Percentiles rank a stretch among this genome's conserved stretches.
Evolutionary conservation across 352 stramenopile genomes (phyloP).

Genomic region (Phytophthora cryptogea): DNA sequence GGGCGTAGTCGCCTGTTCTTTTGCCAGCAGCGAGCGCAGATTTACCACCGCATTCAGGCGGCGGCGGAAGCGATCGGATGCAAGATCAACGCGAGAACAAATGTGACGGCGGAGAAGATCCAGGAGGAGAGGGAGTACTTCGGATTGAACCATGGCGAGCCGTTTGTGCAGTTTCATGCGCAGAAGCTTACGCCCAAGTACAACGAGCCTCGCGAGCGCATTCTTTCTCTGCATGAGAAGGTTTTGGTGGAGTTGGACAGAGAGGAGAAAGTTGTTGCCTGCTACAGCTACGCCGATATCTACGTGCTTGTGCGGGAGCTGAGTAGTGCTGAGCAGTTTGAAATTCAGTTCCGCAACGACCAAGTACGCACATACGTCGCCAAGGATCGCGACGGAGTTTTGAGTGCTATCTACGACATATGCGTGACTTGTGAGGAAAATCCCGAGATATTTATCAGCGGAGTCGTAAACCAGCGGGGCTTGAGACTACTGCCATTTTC

Average conservation of each 20-base stretch:
- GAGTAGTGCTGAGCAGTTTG: constrained; percentile 55
- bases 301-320: constrained; percentile 69
- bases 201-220: constrained; percentile 44
- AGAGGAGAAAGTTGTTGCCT: constrained; percentile 56
- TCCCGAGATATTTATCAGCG: constrained; percentile 72
- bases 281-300: constrained; percentile 66
- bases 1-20: constrained; percentile 78
- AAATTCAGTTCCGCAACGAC: constrained; percentile 76
- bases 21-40: constrained; percentile 52
- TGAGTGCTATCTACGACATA: constrained; percentile 81
- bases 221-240: constrained; percentile 74
- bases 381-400: constrained; percentile 69
- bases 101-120: constrained; percentile 46
- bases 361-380: constrained; percentile 62
- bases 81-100: constrained; percentile 42
- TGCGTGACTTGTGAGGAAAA: constrained; percentile 80
- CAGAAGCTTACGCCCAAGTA: constrained; percentile 77
- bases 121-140: constrained; percentile 52
- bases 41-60: constrained; percentile 59
- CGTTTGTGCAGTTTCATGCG: constrained; percentile 76
- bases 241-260: constrained; percentile 69
- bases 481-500: constrained; percentile 74
- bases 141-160: constrained; percentile 48
- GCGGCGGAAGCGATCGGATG: constrained; percentile 66
- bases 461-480: constrained; percentile 68